Evolutionary conservation across 2,329 filamentous ascomycete species (phyloP).

Genomic region (Magnaporthiopsis rhizophila): DNA sequence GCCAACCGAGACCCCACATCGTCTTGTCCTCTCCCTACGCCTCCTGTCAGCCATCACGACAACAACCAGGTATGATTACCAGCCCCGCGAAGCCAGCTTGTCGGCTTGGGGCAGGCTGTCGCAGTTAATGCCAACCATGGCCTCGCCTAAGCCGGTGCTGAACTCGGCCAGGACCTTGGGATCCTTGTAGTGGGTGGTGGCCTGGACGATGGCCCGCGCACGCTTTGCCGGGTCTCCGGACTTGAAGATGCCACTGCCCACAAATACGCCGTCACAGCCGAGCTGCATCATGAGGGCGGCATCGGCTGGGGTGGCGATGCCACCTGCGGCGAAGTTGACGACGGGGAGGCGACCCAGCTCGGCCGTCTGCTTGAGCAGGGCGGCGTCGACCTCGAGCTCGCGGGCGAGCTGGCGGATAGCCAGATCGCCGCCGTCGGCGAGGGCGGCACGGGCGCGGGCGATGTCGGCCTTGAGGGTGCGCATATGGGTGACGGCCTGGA

Average conservation of each 20-base stretch:
- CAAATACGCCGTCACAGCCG: constrained; percentile 95
- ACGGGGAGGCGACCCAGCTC: constrained; percentile 83
- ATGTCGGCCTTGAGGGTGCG: constrained; percentile 82
- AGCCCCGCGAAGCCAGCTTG: constrained; percentile 79
- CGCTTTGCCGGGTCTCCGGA: constrained; percentile 82
- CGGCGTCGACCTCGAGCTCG: constrained; percentile 70
- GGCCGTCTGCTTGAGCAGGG: constrained; percentile 77
- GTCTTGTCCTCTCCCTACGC: neutral
- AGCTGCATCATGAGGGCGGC: constrained; percentile 98
- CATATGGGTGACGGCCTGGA: constrained; percentile 95
- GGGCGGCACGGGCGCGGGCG: constrained; percentile 66
- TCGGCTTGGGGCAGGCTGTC: constrained; percentile 67
- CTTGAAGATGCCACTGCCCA: constrained; percentile 97
- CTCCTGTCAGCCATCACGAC: neutral
- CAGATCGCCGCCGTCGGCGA: constrained; percentile 44
- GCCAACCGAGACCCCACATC: neutral
- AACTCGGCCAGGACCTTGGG: constrained; percentile 79
- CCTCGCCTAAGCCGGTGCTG: constrained; percentile 84
- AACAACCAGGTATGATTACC: constrained; percentile 43
- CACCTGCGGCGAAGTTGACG: constrained; percentile 97
- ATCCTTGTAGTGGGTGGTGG: constrained; percentile 85
- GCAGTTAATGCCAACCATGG: constrained; percentile 94
- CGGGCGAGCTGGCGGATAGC: constrained; percentile 65
- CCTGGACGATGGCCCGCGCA: constrained; percentile 89
- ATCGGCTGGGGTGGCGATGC: constrained; percentile 96